phyloP scores from a whole-genome alignment of 2,329 filamentous ascomycete species.

The Colletotrichum tanaceti region DNA sequence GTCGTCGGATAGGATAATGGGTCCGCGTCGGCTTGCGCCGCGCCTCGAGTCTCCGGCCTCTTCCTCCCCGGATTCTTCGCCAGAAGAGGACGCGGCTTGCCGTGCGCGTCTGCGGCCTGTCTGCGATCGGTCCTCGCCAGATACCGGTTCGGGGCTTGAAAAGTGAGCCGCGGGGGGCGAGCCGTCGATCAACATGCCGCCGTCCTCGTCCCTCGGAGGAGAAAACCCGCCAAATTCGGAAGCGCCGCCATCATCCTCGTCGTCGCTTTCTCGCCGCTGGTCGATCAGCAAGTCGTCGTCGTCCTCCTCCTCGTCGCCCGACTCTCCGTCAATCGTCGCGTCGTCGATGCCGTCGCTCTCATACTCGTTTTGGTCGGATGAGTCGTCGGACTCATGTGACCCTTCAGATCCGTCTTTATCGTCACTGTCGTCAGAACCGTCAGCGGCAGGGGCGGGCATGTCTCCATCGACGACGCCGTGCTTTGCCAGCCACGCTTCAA shows the following conservation, averaged over 20 bases:
- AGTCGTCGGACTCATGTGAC: slow-evolving; percentile 15
- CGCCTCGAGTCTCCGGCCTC: slow-evolving; percentile 22
- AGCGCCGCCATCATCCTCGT: slow-evolving; percentile 43
- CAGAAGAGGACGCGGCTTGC: slow-evolving; percentile 42
- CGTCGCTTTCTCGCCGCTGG: slow-evolving; percentile 41
- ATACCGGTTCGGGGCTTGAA: slow-evolving; percentile 48
- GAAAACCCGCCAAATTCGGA: slow-evolving; percentile 31
- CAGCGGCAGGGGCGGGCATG: not conserved
- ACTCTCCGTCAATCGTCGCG: slow-evolving; percentile 45
- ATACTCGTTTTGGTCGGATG: slow-evolving; percentile 46
- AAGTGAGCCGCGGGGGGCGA: slow-evolving; percentile 42
- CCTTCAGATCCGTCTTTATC: not conserved
- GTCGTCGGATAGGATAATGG: slow-evolving; percentile 43
- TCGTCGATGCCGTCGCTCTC: slow-evolving; percentile 57
- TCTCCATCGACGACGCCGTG: slow-evolving; percentile 8
- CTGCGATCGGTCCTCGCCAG: slow-evolving; percentile 4
- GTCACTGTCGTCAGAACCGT: slow-evolving; percentile 1
- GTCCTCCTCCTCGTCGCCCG: slow-evolving; percentile 27
- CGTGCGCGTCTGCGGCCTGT: slow-evolving; percentile 45
- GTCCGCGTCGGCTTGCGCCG: not conserved
- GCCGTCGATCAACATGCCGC: slow-evolving; percentile 33
- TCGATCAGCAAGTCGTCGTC: slow-evolving; percentile 31
- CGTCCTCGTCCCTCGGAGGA: slow-evolving; percentile 32
- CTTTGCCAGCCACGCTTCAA: slow-evolving; percentile 29
- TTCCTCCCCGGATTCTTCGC: slow-evolving; percentile 44